A percentile compares a stretch with the other conserved stretches of the same genome.
phyloP scores from a whole-genome alignment of 148 eudicot genomes.

The Amaranthus hypochondriacus region DNA sequence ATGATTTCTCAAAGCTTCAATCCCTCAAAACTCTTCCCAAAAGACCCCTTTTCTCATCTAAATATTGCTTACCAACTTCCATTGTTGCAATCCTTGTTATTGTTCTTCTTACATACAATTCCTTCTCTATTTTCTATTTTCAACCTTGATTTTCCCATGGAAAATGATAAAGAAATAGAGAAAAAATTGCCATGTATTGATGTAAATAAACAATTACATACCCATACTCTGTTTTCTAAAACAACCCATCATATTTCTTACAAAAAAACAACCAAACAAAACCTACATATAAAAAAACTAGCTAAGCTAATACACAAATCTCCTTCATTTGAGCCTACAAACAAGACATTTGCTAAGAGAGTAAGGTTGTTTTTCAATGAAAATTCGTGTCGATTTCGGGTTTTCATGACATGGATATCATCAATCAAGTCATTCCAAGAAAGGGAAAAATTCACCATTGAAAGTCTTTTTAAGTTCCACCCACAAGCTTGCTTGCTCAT shows the following conservation, averaged over 20 bases:
- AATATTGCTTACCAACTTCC: conserved; percentile 31
- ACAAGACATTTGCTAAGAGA: conserved; percentile 32
- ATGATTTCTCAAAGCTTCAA: conserved; percentile 21
- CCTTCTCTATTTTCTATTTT: conserved; percentile 31
- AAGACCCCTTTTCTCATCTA: conserved; percentile 22
- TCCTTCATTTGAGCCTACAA: conserved; percentile 13
- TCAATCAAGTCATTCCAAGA: conserved; percentile 47
- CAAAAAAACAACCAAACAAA: background rate
- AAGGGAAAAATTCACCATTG: conserved; percentile 47
- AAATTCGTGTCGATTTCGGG: conserved; percentile 42
- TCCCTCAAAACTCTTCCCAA: conserved; percentile 16
- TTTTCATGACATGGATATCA: conserved; percentile 96
- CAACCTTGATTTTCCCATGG: conserved; percentile 27
- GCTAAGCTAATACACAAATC: conserved; percentile 13
- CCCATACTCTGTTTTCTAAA: conserved; percentile 1
- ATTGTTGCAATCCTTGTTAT: conserved; percentile 31
- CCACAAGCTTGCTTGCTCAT: conserved; percentile 67
- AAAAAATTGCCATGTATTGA: conserved; percentile 17
- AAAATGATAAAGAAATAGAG: conserved; percentile 28
- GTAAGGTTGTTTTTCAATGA: conserved; percentile 42
- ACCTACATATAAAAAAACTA: conserved; percentile 9
- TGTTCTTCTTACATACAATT: conserved; percentile 34
- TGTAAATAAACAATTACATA: background rate
- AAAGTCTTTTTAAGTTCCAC: conserved; percentile 67
- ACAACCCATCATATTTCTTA: conserved; percentile 25